Evolutionary conservation across 2,329 filamentous ascomycete species (phyloP), one percentile per base, ranked within the genome.

Genomic region (Aspergillus uvarum): DNA sequence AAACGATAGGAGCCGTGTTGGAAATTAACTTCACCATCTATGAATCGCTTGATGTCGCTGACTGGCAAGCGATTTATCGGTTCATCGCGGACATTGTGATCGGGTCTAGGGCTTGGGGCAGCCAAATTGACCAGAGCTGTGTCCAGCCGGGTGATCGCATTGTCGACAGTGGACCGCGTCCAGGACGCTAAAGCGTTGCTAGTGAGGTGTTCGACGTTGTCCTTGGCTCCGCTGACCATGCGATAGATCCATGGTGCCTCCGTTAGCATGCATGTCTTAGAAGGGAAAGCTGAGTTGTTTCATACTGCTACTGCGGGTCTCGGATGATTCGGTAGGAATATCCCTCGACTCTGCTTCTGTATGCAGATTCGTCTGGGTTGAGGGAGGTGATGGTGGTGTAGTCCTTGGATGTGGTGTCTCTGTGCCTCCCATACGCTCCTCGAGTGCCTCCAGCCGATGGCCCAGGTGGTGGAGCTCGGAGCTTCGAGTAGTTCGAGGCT

Each of bases 121-220:
- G 55, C 49, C 10, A 58, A 8, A 22, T 51, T 48, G n/a, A 52
- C 55, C 19, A 58, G 32, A 3, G 55, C 55, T 4, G 55, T 58
- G 24, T 58, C 55, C 2, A 58, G 55, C 2, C 48, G 55, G 8
- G 48, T 58, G 16, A 58, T 58, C 26, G 55, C 55, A 12, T 47
- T 44, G 22, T 7, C 22, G 10, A 47, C 55, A 12, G 55, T 57
- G 14, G 48, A 51, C 12, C 51, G 55, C n/a, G 35, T 19, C 55
- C 31, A 51, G 10, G 55, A 47, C 6, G 24, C 47, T n/a, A 49
- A 22, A 7, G 48, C 7, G 4, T 54, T 47, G 51, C 16, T 52
- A 8, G 55, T 58, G 38, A 58, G 55, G 11, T 16, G 6, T 31
- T 52, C 56, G 5, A 58, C 54, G 38, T 38, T 58, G 12, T 49